Conservation (phyloP, 2,329 filamentous ascomycete species). For the Incumbomyces delicatus region DNA sequence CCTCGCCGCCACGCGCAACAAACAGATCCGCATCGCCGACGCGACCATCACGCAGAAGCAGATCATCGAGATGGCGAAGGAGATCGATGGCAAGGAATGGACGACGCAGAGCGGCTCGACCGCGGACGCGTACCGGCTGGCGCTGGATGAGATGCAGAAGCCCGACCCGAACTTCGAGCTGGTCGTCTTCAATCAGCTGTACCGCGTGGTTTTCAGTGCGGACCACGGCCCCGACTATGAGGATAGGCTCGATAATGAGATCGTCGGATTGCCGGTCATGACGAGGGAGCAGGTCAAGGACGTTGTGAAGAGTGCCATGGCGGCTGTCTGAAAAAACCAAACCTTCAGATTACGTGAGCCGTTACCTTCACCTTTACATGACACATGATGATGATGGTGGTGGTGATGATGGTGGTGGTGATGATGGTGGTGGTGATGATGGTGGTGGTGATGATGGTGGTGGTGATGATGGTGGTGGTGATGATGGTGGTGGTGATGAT, state of each 20-base stretch:
- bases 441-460: no score
- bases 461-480: no score
- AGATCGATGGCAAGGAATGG: slow-evolving; percentile 11
- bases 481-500: no score
- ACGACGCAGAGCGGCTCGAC: neutral
- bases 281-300: slow-evolving; percentile 4
- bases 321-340: neutral
- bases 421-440: no score
- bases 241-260: neutral
- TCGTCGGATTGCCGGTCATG: neutral
- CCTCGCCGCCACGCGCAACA: slow-evolving; percentile 46
- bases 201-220: neutral
- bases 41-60: slow-evolving; percentile 37
- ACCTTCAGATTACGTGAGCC: no score
- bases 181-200: slow-evolving; percentile 5
- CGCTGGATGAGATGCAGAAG: slow-evolving; percentile 4
- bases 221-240: neutral
- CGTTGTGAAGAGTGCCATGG: slow-evolving; percentile 2
- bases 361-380: no score
- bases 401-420: no score
- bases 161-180: neutral
- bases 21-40: slow-evolving; percentile 38
- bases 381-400: no score
- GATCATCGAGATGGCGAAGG: slow-evolving; percentile 23
- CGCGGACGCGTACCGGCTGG: neutral